phyloP scores from a whole-genome alignment of 2,329 filamentous ascomycete genomes.

The Pochonia chlamydosporia region DNA sequence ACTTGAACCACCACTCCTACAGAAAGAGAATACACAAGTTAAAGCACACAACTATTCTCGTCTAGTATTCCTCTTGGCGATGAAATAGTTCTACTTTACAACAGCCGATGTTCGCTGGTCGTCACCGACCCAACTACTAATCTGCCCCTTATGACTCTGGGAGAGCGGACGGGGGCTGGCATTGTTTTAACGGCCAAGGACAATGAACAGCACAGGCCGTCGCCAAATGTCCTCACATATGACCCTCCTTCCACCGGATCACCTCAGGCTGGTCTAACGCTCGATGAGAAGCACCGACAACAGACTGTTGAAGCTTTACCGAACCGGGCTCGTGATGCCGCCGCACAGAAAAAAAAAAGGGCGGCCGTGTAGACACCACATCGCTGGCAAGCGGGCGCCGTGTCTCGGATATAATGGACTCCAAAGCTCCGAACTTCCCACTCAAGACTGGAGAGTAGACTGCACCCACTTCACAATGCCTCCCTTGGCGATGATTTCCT shows the following conservation, averaged over 20 bases:
- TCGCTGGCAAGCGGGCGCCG: too few relatives aligned
- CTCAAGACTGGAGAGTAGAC: constrained; percentile 23
- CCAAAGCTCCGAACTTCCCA: too few relatives aligned
- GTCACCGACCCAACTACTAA: too few relatives aligned
- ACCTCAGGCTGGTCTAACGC: background rate
- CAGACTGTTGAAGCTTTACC: background rate
- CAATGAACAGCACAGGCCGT: background rate
- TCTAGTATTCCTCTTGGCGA: too few relatives aligned
- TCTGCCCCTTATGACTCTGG: too few relatives aligned
- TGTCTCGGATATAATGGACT: too few relatives aligned
- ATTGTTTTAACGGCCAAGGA: background rate
- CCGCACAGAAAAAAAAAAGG: background rate
- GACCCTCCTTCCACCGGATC: background rate
- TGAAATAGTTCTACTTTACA: too few relatives aligned
- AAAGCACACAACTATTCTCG: too few relatives aligned
- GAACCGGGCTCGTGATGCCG: background rate
- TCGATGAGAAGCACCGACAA: background rate
- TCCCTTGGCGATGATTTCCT: constrained; percentile 74
- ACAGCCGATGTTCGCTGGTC: too few relatives aligned
- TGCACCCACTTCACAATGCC: constrained; percentile 82
- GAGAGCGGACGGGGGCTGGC: too few relatives aligned
- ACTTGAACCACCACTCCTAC: too few relatives aligned
- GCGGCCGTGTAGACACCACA: background rate
- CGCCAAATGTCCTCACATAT: background rate
- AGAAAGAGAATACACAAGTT: too few relatives aligned